Evolutionary conservation across 306 rosid genomes (phyloP).

Genomic region (Neltuma alba): DNA sequence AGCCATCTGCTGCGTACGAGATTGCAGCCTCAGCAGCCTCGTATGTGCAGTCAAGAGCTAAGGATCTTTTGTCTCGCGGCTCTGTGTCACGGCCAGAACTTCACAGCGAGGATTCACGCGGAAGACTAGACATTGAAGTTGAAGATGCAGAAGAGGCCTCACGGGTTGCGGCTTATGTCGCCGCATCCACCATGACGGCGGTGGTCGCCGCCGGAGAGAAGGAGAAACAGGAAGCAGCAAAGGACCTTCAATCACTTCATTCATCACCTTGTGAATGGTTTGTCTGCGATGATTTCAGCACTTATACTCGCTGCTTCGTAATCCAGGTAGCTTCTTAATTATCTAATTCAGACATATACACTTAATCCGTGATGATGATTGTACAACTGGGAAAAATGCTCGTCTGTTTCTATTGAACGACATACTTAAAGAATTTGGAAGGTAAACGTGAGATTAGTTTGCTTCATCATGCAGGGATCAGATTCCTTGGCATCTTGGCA

Average conservation of each 20-base stretch:
- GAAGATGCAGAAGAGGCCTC: slow-evolving; percentile 49
- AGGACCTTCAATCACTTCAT: slow-evolving; percentile 77
- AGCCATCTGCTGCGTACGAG: slow-evolving; percentile 57
- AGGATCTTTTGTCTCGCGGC: slow-evolving; percentile 49
- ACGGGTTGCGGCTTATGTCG: slow-evolving; percentile 69
- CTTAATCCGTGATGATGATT: too few species aligned
- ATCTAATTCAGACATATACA: not conserved
- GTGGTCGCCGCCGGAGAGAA: slow-evolving; percentile 78
- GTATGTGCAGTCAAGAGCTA: slow-evolving; percentile 63
- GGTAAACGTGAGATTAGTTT: slow-evolving; percentile 5
- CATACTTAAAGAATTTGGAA: not conserved
- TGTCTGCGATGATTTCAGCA: slow-evolving; percentile 75
- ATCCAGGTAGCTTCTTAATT: slow-evolving; percentile 67
- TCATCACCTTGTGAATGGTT: slow-evolving; percentile 99
- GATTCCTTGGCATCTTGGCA: slow-evolving; percentile 92
- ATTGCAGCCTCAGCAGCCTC: slow-evolving; percentile 93
- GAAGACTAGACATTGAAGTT: slow-evolving; percentile 23
- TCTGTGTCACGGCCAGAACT: slow-evolving; percentile 40
- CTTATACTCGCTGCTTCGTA: slow-evolving; percentile 79
- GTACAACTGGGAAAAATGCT: too few species aligned
- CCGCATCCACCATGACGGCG: not conserved
- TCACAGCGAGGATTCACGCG: slow-evolving; percentile 28
- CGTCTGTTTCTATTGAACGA: not conserved
- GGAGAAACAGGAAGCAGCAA: slow-evolving; percentile 80
- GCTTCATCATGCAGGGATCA: slow-evolving; percentile 70